Evolutionary conservation across 192 early-diverging fungal species (phyloP).

Genomic region (Entophlyctis luteolus): DNA sequence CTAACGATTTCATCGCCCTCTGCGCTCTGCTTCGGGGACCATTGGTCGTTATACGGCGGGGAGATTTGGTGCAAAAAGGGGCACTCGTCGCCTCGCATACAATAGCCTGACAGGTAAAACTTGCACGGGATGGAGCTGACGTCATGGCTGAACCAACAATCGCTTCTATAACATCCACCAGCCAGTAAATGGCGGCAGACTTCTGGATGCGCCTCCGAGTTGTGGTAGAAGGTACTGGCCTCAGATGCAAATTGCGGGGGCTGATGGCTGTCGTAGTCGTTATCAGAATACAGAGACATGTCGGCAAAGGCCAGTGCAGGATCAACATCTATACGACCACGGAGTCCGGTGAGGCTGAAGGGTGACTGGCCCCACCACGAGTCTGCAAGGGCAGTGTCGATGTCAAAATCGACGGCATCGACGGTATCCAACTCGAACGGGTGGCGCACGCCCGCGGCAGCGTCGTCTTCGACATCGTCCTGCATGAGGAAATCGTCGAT

Average conservation of each 20-base stretch:
- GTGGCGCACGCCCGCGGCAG: not conserved
- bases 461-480: not conserved
- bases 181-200: slow-evolving; percentile 51
- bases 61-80: slow-evolving; percentile 36
- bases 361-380: not conserved
- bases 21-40: not conserved
- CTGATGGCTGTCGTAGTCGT: not conserved
- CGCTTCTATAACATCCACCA: slow-evolving; percentile 42
- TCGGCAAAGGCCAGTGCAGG: not conserved
- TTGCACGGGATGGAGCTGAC: slow-evolving; percentile 39
- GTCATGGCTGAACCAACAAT: slow-evolving; percentile 57
- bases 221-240: not conserved
- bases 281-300: not conserved
- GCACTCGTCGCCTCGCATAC: slow-evolving; percentile 41
- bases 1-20: not conserved
- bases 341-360: not conserved
- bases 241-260: too few relatives aligned
- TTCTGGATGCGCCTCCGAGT: not conserved
- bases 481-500: slow-evolving; percentile 3
- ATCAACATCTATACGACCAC: not conserved
- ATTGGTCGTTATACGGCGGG: not conserved
- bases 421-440: not conserved
- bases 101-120: slow-evolving; percentile 42
- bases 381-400: not conserved
- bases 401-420: not conserved